Conservation (phyloP, 2,329 filamentous ascomycete species). For the Xylariaceae sp. region DNA sequence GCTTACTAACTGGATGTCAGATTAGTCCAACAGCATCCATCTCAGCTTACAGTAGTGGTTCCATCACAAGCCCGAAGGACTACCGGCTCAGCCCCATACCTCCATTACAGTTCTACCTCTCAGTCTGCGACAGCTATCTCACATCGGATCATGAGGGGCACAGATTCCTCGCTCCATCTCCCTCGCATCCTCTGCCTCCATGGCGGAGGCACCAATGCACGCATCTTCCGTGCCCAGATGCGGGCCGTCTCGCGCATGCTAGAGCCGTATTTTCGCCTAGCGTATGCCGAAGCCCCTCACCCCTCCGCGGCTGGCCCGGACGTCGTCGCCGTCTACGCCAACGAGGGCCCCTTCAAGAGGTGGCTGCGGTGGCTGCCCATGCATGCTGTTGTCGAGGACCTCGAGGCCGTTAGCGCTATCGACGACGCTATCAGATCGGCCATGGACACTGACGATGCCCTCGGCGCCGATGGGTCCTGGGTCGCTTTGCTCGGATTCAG, state of each 20-base stretch:
- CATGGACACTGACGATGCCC: constrained; percentile 49
- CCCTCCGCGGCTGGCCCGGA: constrained; percentile 57
- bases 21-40: too few relatives aligned
- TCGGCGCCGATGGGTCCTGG: constrained; percentile 52
- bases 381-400: constrained; percentile 45
- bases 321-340: constrained; percentile 61
- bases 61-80: too few relatives aligned
- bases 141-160: constrained; percentile 6
- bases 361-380: constrained; percentile 60
- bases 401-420: constrained; percentile 37
- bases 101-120: not conserved
- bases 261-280: constrained; percentile 59
- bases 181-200: constrained; percentile 78
- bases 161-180: constrained; percentile 30
- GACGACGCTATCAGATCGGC: constrained; percentile 37
- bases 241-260: constrained; percentile 49
- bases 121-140: not conserved
- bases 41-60: too few relatives aligned
- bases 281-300: constrained; percentile 69
- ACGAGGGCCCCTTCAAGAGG: constrained; percentile 60
- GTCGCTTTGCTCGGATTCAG: constrained; percentile 63
- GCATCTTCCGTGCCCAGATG: constrained; percentile 65
- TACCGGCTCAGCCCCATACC: too few relatives aligned
- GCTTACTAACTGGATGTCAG: too few relatives aligned
- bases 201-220: constrained; percentile 70